Conservation (phyloP, 768 basidiomycete genomes). For the Boletus vermiculosoides region DNA sequence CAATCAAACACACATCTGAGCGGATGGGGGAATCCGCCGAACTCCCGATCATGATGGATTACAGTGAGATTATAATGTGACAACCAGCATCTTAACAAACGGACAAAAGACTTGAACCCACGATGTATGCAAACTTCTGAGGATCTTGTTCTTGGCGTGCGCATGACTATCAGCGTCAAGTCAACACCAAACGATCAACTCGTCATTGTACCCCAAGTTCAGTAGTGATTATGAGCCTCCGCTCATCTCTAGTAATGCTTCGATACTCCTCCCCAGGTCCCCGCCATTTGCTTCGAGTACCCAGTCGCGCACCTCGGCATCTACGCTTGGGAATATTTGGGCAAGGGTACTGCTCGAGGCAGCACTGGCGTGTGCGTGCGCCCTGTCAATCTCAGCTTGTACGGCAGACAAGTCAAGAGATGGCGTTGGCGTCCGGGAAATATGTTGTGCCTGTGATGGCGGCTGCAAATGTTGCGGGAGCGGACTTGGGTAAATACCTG, state of each 20-base stretch:
- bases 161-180: not conserved
- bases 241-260: constrained; percentile 75
- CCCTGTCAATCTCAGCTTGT: constrained; percentile 75
- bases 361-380: constrained; percentile 68
- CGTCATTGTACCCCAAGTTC: not conserved
- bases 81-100: not conserved
- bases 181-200: not conserved
- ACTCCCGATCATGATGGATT: not conserved
- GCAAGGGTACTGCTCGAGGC: constrained; percentile 73
- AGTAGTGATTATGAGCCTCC: constrained; percentile 24
- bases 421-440: constrained; percentile 71
- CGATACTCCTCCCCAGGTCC: constrained; percentile 88
- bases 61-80: not conserved
- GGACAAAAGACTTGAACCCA: not conserved
- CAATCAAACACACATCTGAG: not conserved
- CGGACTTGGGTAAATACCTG: constrained; percentile 15
- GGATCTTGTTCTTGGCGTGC: not conserved
- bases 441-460: constrained; percentile 49
- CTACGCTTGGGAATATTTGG: constrained; percentile 87
- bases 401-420: constrained; percentile 67
- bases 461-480: constrained; percentile 34
- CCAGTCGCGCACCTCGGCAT: constrained; percentile 81
- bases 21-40: not conserved
- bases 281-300: constrained; percentile 88
- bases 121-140: not conserved